Percentiles rank a stretch among this genome's conserved stretches.
Evolutionary conservation across 106 monocot genomes (phyloP).

Genomic region (Allium cepa): DNA sequence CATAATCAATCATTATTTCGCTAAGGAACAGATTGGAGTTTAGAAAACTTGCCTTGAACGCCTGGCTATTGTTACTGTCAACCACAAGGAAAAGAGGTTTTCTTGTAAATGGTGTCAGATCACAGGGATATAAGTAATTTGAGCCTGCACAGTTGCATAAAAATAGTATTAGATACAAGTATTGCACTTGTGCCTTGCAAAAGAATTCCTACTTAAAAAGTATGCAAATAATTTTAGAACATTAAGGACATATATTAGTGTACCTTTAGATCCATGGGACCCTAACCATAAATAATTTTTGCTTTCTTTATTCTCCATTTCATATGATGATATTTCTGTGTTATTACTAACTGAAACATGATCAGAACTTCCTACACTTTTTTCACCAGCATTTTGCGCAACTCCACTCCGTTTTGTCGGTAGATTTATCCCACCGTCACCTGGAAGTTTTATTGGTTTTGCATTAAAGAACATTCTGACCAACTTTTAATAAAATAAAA

Average conservation of each 20-base stretch:
- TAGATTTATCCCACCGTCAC: constrained; percentile 21
- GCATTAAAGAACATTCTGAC: too few relatives aligned
- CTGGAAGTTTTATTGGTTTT: constrained; percentile 18
- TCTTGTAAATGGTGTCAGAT: constrained; percentile 92
- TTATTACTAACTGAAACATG: constrained; percentile 13
- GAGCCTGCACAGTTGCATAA: constrained; percentile 36
- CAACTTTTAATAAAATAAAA: not conserved
- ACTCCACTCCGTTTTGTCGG: constrained; percentile 13
- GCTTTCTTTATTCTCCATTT: constrained; percentile 11
- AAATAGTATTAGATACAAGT: not conserved
- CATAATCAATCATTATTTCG: too few relatives aligned
- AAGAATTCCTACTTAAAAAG: too few relatives aligned
- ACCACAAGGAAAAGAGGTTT: constrained; percentile 87
- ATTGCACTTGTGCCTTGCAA: not conserved
- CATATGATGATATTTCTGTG: constrained; percentile 8
- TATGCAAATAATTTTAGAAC: not conserved
- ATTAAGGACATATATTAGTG: not conserved
- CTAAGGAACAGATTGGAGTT: constrained; percentile 20
- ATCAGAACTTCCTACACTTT: constrained; percentile 29
- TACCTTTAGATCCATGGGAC: constrained; percentile 55
- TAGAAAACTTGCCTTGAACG: constrained; percentile 87
- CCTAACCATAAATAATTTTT: constrained; percentile 51
- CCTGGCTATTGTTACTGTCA: constrained; percentile 64
- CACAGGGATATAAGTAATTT: constrained; percentile 69
- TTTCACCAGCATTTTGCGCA: constrained; percentile 22